A percentile compares a stretch with the other conserved stretches of the same genome.
These are phyloP conservation scores for Ulvella scutata DNA, from an alignment of 139 green algal genomes.

Conservation along the genomic window DNA sequence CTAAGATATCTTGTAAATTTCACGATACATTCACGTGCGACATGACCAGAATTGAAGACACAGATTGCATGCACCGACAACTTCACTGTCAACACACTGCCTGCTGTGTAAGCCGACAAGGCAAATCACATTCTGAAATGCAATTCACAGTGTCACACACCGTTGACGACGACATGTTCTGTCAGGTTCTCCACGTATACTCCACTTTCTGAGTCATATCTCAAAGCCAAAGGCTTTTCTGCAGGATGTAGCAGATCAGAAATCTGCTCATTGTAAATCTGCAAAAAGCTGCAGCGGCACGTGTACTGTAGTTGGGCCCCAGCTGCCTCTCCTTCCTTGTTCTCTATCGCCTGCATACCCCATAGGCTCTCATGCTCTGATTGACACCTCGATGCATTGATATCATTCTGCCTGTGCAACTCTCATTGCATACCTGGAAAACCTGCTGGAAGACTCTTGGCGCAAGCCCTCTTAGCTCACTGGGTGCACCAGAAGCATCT, in stretches of 20 bases:
- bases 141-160: slow-evolving; percentile 21
- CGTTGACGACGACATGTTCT: slow-evolving; percentile 50
- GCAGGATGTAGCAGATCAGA: slow-evolving; percentile 57
- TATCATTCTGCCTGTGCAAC: background rate
- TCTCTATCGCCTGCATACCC: slow-evolving; percentile 5
- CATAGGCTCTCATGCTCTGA: background rate
- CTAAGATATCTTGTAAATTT: background rate
- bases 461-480: background rate
- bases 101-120: background rate
- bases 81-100: background rate
- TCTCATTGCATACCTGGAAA: background rate
- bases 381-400: background rate
- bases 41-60: no score
- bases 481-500: background rate
- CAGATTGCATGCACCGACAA: no score
- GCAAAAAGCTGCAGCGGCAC: slow-evolving; percentile 41
- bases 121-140: background rate
- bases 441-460: background rate
- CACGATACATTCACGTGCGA: no score
- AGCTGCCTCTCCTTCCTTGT: slow-evolving; percentile 1
- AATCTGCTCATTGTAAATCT: slow-evolving; percentile 96
- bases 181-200: slow-evolving; percentile 70
- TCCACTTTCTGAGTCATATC: slow-evolving; percentile 57
- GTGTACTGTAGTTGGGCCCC: slow-evolving; percentile 9
- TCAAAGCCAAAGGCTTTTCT: slow-evolving; percentile 33